Base-by-base conservation (phyloP, 805 yeast species). In the Metschnikowia lachancei region DNA sequence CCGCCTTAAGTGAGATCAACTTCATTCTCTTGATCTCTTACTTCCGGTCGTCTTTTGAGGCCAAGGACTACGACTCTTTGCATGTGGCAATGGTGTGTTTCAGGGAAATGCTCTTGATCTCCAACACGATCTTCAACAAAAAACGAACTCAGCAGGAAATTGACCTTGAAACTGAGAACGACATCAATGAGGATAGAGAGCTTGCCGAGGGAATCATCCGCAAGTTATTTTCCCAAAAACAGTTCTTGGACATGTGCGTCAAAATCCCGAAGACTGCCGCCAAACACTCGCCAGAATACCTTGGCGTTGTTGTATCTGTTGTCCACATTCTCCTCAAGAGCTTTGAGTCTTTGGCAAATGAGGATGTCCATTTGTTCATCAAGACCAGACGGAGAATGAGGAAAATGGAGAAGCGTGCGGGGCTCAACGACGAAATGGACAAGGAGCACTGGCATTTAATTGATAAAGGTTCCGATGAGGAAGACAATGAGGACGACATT, bases 71-170 rank as follows among this genome's bases (percentile, higher is more conserved):
- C 73, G 78, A 80, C 42, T 72, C 87, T 2, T 76, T 83, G 3
- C 89, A 85, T 52, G 87, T 90, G 1, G 77, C 83, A 2, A 77
- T 87, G 77, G 70, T 79, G 34, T 77, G 87, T 45, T 80, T 87
- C 60, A 75, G 76, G 20, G 87, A 86, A 51, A 63, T 90, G 30
- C 64, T 92, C 4, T 57, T 74, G 17, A 69, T 76, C 10, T 66
- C 75, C 8, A 62, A 74, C 55, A 54, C 75, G 35, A 72, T 82
- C 63, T 69, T 74, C 13, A 55, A 60, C 6, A 63, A 58, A 28
- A 53, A 57, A 16, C 45, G 53, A 6, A 41, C 53, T 11, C 46
- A 48, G 31, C 42, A 43, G 19, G 53, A 49, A 31, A 45, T 53
- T 19, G 51, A 47, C 8, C 53, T 52, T 9, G 43, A 7, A 5